These are phyloP conservation scores for Camelina hispida DNA, from an alignment of 345 rosid genomes.

Conservation along the genomic window DNA sequence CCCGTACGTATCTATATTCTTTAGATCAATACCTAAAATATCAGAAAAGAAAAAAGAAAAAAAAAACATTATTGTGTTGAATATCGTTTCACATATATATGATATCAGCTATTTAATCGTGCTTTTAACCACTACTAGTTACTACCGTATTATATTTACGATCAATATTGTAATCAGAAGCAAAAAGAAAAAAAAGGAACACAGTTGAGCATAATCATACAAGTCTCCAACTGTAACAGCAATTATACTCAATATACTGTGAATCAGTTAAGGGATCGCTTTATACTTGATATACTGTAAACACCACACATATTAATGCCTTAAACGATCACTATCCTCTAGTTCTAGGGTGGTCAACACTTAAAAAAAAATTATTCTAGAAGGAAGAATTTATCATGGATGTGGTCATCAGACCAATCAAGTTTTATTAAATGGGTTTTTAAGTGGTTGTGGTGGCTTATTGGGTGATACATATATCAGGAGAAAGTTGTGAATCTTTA, in stretches of 20 bases:
- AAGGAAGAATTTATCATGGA: background rate
- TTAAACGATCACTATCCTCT: slow-evolving; percentile 26
- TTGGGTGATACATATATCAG: slow-evolving; percentile 15
- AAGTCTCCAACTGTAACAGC: slow-evolving; percentile 25
- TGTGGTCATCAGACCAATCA: slow-evolving; percentile 13
- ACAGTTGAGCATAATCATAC: slow-evolving; percentile 36
- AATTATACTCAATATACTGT: background rate
- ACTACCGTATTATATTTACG: slow-evolving; percentile 6
- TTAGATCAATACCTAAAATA: slow-evolving; percentile 28
- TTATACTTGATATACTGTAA: slow-evolving; percentile 12
- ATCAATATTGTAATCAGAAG: slow-evolving; percentile 5
- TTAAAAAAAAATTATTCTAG: slow-evolving; percentile 11
- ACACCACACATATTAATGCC: slow-evolving; percentile 29
- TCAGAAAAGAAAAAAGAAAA: slow-evolving; percentile 8
- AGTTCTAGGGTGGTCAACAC: slow-evolving; percentile 3
- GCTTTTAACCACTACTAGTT: slow-evolving; percentile 22
- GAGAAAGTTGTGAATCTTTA: slow-evolving; percentile 30
- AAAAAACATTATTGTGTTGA: slow-evolving; percentile 12
- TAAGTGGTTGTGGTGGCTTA: slow-evolving; percentile 19
- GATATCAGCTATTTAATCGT: background rate
- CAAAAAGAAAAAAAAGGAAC: background rate
- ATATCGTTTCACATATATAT: slow-evolving; percentile 4
- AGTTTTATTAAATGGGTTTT: slow-evolving; percentile 8
- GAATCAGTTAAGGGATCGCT: background rate
- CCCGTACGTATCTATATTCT: slow-evolving; percentile 33